phyloP scores from a whole-genome alignment of 1,139 yeast species.

The Debaryomyces sp. region DNA sequence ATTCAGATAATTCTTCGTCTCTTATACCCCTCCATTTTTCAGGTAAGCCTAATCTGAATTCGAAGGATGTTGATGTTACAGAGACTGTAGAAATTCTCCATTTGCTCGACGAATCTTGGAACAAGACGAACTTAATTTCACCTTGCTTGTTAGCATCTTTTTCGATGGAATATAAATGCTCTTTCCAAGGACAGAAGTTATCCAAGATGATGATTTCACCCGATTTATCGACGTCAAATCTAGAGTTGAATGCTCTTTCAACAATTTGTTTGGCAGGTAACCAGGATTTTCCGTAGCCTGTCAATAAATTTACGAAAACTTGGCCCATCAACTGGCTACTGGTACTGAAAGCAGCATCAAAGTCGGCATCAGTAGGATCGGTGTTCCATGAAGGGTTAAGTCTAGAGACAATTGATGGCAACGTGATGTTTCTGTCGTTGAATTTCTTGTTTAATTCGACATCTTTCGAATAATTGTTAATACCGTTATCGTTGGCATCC shows the following conservation, averaged over 20 bases:
- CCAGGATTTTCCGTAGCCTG: slow-evolving; percentile 83
- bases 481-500: slow-evolving; percentile 97
- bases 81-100: slow-evolving; percentile 96
- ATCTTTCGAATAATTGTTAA: slow-evolving; percentile 65
- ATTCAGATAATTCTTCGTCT: slow-evolving; percentile 74
- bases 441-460: slow-evolving; percentile 37
- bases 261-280: slow-evolving; percentile 86
- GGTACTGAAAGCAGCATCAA: slow-evolving; percentile 64
- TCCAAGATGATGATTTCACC: slow-evolving; percentile 77
- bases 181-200: slow-evolving; percentile 92
- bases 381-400: slow-evolving; percentile 88
- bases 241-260: slow-evolving; percentile 59
- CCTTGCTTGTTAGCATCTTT: slow-evolving; percentile 58
- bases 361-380: slow-evolving; percentile 62
- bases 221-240: slow-evolving; percentile 56
- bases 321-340: slow-evolving; percentile 85
- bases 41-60: slow-evolving; percentile 84
- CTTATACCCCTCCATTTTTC: slow-evolving; percentile 93
- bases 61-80: slow-evolving; percentile 72
- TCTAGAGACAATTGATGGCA: slow-evolving; percentile 75
- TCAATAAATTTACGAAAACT: slow-evolving; percentile 68
- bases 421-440: slow-evolving; percentile 53
- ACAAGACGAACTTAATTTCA: slow-evolving; percentile 73
- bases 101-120: slow-evolving; percentile 67
- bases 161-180: slow-evolving; percentile 80